Evolutionary conservation across 2,329 filamentous ascomycete species (phyloP), one percentile per base, ranked within the genome.

Genomic region (Aspergillus phoenicis): DNA sequence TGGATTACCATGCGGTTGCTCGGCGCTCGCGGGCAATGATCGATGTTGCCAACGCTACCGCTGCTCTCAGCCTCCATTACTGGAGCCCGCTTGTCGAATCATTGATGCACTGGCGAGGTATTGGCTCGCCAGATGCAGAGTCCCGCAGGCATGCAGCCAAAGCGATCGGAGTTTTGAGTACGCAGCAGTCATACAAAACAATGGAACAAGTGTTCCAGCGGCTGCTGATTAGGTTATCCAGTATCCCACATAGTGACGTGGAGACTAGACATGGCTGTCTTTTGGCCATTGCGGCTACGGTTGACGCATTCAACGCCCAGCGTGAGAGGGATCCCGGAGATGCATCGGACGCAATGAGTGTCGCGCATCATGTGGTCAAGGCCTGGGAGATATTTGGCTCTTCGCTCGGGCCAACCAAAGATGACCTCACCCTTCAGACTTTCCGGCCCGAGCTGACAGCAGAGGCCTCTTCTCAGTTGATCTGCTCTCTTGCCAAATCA

Each of bases 1-100:
- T 98, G 1, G 95, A 99, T 72, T 99, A 97, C 71, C 93, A 97
- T 73, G 87, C 91, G 39, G 93, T 99, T 20, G 94, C 95, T 2
- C 84, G 96, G n/a, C 85, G 94, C 24, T 89, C 90, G 15, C 85
- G 91, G 66, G 94, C 93, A 3, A 89, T 97, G 69, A 84, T 87
- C 43, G 86, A 93, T 51, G 91, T 98, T 10, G 88, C 91, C 0
- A 79, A 87, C 11, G 83, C 84, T 39, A 89, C 90, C 0, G 86
- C 91, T 0, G 80, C 78, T n/a, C 78, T 98, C 5, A 85, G 87
- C 30, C 68, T 73, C 8, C 71, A 80, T 1, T 91, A 91, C 64
- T 91, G 91, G 73, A 81, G 84, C 51, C 87, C 90, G 1, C 77
- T 97, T 3, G 77, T 92, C 8, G 84, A 89, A 38, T 89, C 85